Base-by-base conservation (phyloP, 192 early-diverging fungal species). In the Coemansia sp. region DNA sequence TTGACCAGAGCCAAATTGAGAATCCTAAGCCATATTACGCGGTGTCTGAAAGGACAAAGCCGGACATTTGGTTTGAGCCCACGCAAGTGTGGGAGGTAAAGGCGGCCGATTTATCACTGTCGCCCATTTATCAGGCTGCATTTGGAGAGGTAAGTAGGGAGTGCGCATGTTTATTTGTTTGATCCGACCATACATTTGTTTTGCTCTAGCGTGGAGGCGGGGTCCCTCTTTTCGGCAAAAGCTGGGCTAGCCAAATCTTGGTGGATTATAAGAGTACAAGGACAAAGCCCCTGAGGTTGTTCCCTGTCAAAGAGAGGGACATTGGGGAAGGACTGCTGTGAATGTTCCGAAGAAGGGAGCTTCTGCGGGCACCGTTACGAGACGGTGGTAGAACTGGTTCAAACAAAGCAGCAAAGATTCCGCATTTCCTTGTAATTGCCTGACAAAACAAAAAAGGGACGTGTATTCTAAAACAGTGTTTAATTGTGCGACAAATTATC, bases 61-160 rank as follows among this genome's bases (percentile, higher is more conserved):
- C 96, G 0, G 98, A 99, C 72, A 90, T 99, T 14, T 99, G 96
- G 96, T 97, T 99, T 78, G 88, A 91, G 24, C 92, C 96, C 15
- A 77, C 75, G 45, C 75, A 90, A 62, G 95, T 99, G 1, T 98
- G 94, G 94, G 98, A 99, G 79, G 89, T 99, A 32, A 91, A 94
- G 59, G 91, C 92, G 17, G 98, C 98, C 2, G 98, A 99, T 84
- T 67, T 99, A 25, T 96, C 93, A 15, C 92, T 98, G 39, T 97
- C 95, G 59, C 96, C 98, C 1, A 88, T 90, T 14, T 95, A 99
- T 69, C 88, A 89, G 69, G 96, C 98, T 0, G 96, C 87, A 17
- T 82, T 87, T 57, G 96, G 96, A 5, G 73, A 87, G 65, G 92
- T 90, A 84, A 67, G 37, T 56, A 15, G 61, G 11, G 25, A 9